phyloP scores from a whole-genome alignment of 2,329 filamentous ascomycete species.

The Sporothrix variecibatus region DNA sequence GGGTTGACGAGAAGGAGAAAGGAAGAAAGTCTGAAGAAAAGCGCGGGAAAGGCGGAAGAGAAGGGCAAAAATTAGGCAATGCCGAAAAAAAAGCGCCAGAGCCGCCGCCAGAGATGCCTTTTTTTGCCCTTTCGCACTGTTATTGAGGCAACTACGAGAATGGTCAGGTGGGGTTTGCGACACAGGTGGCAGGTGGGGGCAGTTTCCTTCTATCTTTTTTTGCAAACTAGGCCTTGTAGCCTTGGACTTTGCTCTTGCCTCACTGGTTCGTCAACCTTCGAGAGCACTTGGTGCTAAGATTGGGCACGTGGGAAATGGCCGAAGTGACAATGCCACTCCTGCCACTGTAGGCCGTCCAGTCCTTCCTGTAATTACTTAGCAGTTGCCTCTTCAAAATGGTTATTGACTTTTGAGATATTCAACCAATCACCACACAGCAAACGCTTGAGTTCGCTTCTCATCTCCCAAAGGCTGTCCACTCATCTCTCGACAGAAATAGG shows the following conservation, averaged over 20 bases:
- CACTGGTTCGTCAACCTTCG: too few relatives aligned
- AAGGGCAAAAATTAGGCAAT: neutral
- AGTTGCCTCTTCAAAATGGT: neutral
- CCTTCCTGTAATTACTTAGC: neutral
- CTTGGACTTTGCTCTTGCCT: neutral
- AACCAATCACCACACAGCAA: neutral
- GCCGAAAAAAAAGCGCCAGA: neutral
- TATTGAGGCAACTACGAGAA: slow-evolving; percentile 9
- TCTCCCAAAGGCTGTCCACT: neutral
- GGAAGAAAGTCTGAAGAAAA: neutral
- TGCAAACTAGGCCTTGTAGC: neutral
- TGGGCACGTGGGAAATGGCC: neutral
- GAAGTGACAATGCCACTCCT: neutral
- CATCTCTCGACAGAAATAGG: neutral
- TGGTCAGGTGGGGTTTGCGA: slow-evolving; percentile 18
- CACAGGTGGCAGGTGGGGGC: neutral
- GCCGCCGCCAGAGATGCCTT: neutral
- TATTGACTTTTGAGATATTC: neutral
- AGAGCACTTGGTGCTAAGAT: neutral
- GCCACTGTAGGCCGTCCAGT: neutral
- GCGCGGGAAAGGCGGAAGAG: neutral
- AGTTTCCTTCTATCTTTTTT: neutral
- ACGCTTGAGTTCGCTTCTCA: neutral
- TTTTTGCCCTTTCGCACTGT: neutral
- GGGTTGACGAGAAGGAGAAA: neutral